Evolutionary conservation across 306 rosid species (phyloP).

Genomic region (Quercus berberidifolia): DNA sequence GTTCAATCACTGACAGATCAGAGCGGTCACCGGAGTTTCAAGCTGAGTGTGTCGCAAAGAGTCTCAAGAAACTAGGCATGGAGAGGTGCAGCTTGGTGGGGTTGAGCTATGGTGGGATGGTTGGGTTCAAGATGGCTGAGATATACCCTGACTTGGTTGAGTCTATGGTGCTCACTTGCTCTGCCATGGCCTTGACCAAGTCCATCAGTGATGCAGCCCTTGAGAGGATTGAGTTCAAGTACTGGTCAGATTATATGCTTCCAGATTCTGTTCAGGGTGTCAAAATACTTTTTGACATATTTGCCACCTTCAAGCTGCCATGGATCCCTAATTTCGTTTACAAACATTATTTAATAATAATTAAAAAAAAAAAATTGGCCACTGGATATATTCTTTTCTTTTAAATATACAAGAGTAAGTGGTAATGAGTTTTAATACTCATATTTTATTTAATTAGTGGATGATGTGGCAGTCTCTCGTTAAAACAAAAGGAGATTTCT

Average conservation of each 20-base stretch:
- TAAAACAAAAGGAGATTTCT: no score
- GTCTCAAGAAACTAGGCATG: slow-evolving; percentile 31
- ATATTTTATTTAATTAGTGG: no score
- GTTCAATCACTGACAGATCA: slow-evolving; percentile 24
- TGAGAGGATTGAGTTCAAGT: slow-evolving; percentile 18
- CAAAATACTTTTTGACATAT: not conserved
- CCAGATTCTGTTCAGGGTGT: slow-evolving; percentile 28
- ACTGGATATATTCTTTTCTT: no score
- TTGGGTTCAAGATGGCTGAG: slow-evolving; percentile 39
- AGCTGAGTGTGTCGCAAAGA: slow-evolving; percentile 36
- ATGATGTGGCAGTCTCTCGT: no score
- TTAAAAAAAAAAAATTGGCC: no score
- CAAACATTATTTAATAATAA: not conserved
- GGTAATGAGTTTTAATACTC: no score
- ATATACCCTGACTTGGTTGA: slow-evolving; percentile 31
- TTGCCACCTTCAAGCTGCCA: slow-evolving; percentile 23
- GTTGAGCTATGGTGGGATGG: slow-evolving; percentile 42
- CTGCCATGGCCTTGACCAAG: slow-evolving; percentile 28
- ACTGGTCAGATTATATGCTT: slow-evolving; percentile 35
- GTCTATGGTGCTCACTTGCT: slow-evolving; percentile 31
- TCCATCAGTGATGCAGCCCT: slow-evolving; percentile 11
- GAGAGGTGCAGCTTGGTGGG: slow-evolving; percentile 32
- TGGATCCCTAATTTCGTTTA: not conserved
- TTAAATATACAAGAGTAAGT: no score
- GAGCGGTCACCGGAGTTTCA: slow-evolving; percentile 37